Percentiles rank a stretch among this genome's conserved stretches.
Conservation (phyloP, 2,329 filamentous ascomycete species). For the Aspergillus luchuensis region DNA sequence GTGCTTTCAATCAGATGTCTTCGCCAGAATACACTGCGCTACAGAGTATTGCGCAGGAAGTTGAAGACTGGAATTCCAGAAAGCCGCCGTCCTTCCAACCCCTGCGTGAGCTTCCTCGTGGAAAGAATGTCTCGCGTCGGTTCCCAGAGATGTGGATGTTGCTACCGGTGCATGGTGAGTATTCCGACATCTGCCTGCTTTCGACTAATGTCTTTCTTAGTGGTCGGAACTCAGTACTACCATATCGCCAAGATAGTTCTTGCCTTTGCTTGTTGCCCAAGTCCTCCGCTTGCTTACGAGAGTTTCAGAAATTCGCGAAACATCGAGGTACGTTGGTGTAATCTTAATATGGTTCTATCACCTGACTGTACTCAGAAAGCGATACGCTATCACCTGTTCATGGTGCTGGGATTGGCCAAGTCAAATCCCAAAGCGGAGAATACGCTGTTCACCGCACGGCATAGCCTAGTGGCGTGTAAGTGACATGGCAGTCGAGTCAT, state of each 20-base stretch:
- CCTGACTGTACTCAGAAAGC: slow-evolving; percentile 15
- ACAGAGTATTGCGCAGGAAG: slow-evolving; percentile 14
- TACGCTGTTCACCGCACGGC: slow-evolving; percentile 30
- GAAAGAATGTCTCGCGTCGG: slow-evolving; percentile 19
- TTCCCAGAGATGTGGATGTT: slow-evolving; percentile 37
- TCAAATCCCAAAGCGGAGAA: slow-evolving; percentile 31
- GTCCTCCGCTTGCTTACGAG: slow-evolving; percentile 20
- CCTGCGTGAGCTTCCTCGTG: slow-evolving; percentile 26
- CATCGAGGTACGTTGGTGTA: slow-evolving; percentile 20
- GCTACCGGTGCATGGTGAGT: slow-evolving; percentile 33
- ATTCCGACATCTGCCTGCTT: background rate
- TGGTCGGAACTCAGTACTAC: slow-evolving; percentile 41
- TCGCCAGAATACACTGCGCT: background rate
- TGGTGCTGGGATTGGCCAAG: slow-evolving; percentile 27
- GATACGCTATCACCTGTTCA: slow-evolving; percentile 26
- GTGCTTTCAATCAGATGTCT: slow-evolving; percentile 17
- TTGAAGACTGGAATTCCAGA: slow-evolving; percentile 25
- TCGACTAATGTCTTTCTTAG: slow-evolving; percentile 13
- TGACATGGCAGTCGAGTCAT: background rate
- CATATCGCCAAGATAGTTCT: slow-evolving; percentile 37
- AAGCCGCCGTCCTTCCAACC: slow-evolving; percentile 33
- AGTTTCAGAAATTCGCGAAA: slow-evolving; percentile 24
- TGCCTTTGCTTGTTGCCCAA: slow-evolving; percentile 21
- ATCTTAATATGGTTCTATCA: background rate
- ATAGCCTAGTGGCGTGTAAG: slow-evolving; percentile 31